Evolutionary conservation across 2,329 filamentous ascomycete species (phyloP).

Genomic region (Mycocentrospora acerina): DNA sequence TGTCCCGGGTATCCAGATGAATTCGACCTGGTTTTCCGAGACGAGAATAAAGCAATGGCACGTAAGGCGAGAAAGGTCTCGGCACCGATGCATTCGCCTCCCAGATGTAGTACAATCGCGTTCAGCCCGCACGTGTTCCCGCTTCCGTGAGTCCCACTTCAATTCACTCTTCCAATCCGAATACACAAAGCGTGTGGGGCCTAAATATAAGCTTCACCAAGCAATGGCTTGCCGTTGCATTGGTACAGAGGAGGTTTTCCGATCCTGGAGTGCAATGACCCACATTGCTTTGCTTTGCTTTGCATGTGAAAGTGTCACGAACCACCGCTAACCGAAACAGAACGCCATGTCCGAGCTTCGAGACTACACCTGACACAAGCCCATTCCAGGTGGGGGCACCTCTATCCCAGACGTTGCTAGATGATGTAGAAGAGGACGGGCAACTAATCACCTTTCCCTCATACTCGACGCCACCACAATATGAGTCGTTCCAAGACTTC

Average conservation of each 20-base stretch:
- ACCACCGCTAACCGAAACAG: slow-evolving; percentile 18
- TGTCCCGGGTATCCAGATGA: slow-evolving; percentile 56
- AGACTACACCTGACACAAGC: slow-evolving; percentile 13
- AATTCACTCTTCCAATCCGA: not conserved
- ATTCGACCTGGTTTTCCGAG: slow-evolving; percentile 71
- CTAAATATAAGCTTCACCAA: not conserved
- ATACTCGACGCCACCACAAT: slow-evolving; percentile 14
- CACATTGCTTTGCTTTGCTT: not conserved
- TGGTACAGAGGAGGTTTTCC: not conserved
- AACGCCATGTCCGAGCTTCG: slow-evolving; percentile 22
- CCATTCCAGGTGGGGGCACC: slow-evolving; percentile 11
- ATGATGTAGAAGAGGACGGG: slow-evolving; percentile 11
- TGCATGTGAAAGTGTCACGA: not conserved
- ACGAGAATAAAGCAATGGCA: slow-evolving; percentile 70
- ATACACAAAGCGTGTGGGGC: not conserved
- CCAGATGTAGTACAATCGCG: slow-evolving; percentile 14
- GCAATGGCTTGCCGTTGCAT: not conserved
- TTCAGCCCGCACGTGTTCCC: slow-evolving; percentile 33
- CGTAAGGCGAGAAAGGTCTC: slow-evolving; percentile 57
- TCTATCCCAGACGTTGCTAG: slow-evolving; percentile 14
- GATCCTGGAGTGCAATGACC: not conserved
- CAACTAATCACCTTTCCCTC: slow-evolving; percentile 26
- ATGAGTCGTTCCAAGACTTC: slow-evolving; percentile 29
- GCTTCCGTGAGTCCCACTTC: slow-evolving; percentile 27
- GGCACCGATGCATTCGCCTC: slow-evolving; percentile 15